Base-by-base conservation (phyloP, 768 basidiomycete genomes). In the Megacollybia marginata region DNA sequence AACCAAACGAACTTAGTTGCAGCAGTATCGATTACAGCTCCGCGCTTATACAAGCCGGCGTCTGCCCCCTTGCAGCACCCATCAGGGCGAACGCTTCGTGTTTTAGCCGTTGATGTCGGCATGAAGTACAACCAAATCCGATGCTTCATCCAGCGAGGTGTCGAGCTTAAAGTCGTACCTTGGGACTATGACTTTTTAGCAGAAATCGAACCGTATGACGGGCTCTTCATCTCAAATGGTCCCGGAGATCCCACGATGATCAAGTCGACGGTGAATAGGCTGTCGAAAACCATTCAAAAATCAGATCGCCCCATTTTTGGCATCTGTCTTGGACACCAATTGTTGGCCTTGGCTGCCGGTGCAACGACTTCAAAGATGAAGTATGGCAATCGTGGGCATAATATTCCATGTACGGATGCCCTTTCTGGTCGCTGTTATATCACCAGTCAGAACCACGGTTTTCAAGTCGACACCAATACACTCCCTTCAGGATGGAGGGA, bases 81-180 rank as follows among this genome's bases (percentile, higher is more conserved):
- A 2, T 83, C 81, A 1, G 90, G 88, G 31, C 81, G 93, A 46
- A 69, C 80, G 1, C 63, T 98, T 31, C 87, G 96, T 52, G 79
- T 99, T 28, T 61, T 99, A 13, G 92, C 92, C 5, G 70, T 98
- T 51, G 96, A 99, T 64, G 95, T 98, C 46, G 96, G 96, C n/a
- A 98, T 98, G 91, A 99, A 99, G 69, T 96, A 89, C 73, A 98
- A 98, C 68, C 96, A 99, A 68, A 93, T 98, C 58, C 80, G 96
- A 33, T 99, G 96, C 73, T 97, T 99, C 70, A 82, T 80, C 40
- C 74, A 81, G 34, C 86, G 96, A 33, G 96, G 96, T 45, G 81
- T 97, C 33, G 92, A 98, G 65, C 75, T 98, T 63, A 97, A 98
- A 69, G 92, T 97, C 47, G 89, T 98, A 8, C 94, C 96, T 23